phyloP scores from a whole-genome alignment of 495 filamentous ascomycete genomes.

The Xylaria acuta region DNA sequence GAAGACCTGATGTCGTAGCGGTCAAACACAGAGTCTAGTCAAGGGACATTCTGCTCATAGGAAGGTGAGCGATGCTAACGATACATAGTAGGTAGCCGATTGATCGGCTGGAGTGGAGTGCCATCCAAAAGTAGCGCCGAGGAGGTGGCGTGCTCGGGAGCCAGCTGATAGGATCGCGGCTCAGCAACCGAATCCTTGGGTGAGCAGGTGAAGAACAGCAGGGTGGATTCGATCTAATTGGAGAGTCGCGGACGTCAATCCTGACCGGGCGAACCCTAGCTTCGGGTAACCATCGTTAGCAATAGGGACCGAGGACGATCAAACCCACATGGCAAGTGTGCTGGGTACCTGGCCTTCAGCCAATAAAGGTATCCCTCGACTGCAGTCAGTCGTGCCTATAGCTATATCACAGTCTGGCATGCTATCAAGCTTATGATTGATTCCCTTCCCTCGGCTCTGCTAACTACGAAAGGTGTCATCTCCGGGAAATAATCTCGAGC shows the following conservation, averaged over 20 bases:
- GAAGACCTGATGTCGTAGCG: not conserved
- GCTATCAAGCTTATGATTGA: not conserved
- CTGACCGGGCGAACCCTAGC: not conserved
- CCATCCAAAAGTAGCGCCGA: not conserved
- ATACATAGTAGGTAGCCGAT: not conserved
- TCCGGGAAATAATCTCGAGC: not conserved
- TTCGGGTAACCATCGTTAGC: not conserved
- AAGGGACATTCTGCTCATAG: not conserved
- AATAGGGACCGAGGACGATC: not conserved
- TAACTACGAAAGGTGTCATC: not conserved
- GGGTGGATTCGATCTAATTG: not conserved
- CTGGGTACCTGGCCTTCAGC: not conserved
- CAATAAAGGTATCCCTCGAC: not conserved
- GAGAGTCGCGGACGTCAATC: not conserved
- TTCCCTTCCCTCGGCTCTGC: not conserved
- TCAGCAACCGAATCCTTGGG: conserved; percentile 12
- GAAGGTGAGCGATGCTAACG: not conserved
- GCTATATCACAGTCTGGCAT: not conserved
- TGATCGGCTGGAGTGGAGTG: not conserved
- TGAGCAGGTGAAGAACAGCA: not conserved
- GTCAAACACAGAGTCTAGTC: not conserved
- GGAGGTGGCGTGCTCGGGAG: not conserved
- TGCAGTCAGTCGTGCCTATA: not conserved
- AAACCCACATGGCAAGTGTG: conserved; percentile 1
- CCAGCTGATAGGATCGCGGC: conserved; percentile 15